A percentile compares a stretch with the other conserved stretches of the same genome.
Conservation (phyloP, 306 rosid genomes). For the Coriaria nepalensis region DNA sequence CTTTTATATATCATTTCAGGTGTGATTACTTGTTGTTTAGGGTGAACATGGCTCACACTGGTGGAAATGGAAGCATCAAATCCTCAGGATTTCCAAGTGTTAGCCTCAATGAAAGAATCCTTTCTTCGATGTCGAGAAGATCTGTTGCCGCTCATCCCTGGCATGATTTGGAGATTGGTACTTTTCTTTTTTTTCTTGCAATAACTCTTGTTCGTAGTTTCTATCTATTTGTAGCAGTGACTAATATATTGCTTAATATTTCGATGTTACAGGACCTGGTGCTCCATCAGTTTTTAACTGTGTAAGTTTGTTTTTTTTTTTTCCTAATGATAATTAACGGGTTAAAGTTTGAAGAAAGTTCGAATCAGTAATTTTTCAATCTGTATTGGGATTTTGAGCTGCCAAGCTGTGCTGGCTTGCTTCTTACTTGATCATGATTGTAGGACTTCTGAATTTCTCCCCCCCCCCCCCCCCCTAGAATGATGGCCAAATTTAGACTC, state of each 20-base stretch:
- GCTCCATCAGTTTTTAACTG: constrained; percentile 86
- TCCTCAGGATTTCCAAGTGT: constrained; percentile 17
- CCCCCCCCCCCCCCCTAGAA: too few relatives aligned
- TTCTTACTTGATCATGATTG: too few relatives aligned
- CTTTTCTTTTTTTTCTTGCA: neutral
- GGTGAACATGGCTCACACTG: constrained; percentile 43
- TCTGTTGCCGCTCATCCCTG: constrained; percentile 96
- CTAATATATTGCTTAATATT: constrained; percentile 10
- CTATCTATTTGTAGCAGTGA: neutral
- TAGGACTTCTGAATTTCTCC: too few relatives aligned
- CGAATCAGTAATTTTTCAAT: too few relatives aligned
- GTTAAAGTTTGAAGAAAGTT: neutral
- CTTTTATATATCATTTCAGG: constrained; percentile 1
- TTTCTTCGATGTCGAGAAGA: constrained; percentile 72
- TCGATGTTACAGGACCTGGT: constrained; percentile 67
- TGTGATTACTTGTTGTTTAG: constrained; percentile 13
- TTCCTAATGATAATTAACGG: neutral
- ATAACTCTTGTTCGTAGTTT: neutral
- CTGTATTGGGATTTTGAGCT: too few relatives aligned
- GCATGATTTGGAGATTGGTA: constrained; percentile 97
- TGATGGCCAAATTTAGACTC: too few relatives aligned
- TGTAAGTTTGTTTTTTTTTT: constrained; percentile 33
- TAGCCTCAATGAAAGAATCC: constrained; percentile 78
- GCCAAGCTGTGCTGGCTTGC: too few relatives aligned
- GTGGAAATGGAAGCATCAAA: constrained; percentile 32